A percentile compares a stretch with the other conserved stretches of the same genome.
Evolutionary conservation across 495 filamentous ascomycete genomes (phyloP).

Genomic region (Xylaria sp.): DNA sequence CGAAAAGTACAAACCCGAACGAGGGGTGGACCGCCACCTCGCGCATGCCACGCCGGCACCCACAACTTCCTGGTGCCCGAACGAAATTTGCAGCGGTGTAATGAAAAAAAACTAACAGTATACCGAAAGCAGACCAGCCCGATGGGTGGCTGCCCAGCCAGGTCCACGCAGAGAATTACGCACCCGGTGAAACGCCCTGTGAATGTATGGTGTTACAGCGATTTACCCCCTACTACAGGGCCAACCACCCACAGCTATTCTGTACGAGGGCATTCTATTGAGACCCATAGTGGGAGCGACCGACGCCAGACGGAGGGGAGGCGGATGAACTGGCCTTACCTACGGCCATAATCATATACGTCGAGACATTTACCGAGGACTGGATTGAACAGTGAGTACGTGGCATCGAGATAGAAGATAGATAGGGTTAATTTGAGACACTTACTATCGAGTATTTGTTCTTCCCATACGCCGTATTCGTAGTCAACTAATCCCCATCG

Average conservation of each 20-base stretch:
- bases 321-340: slow-evolving; percentile 39
- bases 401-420: slow-evolving; percentile 10
- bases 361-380: slow-evolving; percentile 73
- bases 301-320: slow-evolving; percentile 31
- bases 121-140: slow-evolving; percentile 23
- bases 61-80: slow-evolving; percentile 26
- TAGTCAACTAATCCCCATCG: slow-evolving; percentile 93
- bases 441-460: slow-evolving; percentile 85
- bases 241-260: slow-evolving; percentile 1
- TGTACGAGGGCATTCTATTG: slow-evolving; percentile 23
- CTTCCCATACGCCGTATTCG: slow-evolving; percentile 95
- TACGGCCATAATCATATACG: slow-evolving; percentile 52
- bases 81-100: slow-evolving; percentile 24
- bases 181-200: slow-evolving; percentile 27
- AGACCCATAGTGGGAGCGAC: slow-evolving; percentile 32
- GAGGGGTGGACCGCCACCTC: slow-evolving; percentile 25
- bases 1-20: slow-evolving; percentile 14
- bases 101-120: slow-evolving; percentile 14
- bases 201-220: slow-evolving; percentile 26
- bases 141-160: slow-evolving; percentile 26
- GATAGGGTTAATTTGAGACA: slow-evolving; percentile 25
- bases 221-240: slow-evolving; percentile 13
- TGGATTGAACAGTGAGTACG: slow-evolving; percentile 41
- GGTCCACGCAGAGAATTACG: slow-evolving; percentile 22
- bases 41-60: slow-evolving; percentile 22